Percentiles rank a stretch among this genome's conserved stretches.
Evolutionary conservation across 1,284 basidiomycete species (phyloP).

Genomic region (Papiliotrema fonsecae): DNA sequence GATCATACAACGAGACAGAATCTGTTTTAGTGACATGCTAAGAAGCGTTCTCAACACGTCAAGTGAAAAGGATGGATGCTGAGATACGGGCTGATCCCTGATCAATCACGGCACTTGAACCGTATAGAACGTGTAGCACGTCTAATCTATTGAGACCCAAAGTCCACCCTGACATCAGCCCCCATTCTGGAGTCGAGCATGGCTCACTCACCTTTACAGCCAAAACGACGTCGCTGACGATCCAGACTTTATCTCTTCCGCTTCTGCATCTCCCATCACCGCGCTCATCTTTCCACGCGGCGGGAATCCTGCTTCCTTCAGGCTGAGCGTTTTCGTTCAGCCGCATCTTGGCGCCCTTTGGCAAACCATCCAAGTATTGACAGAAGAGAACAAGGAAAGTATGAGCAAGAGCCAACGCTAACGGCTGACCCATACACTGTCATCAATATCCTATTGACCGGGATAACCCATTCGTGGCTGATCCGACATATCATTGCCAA

Average conservation of each 20-base stretch:
- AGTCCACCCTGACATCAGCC: slow-evolving; percentile 13
- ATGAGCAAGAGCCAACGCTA: slow-evolving; percentile 27
- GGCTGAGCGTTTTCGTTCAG: slow-evolving; percentile 17
- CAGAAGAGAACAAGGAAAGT: slow-evolving; percentile 27
- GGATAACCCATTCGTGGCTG: too few species aligned
- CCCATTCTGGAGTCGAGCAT: neutral
- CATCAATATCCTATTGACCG: neutral
- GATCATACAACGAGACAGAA: too few species aligned
- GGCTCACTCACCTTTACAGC: slow-evolving; percentile 36
- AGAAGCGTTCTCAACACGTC: too few species aligned
- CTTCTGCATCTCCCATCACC: slow-evolving; percentile 25
- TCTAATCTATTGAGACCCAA: slow-evolving; percentile 15
- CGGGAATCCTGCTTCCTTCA: slow-evolving; percentile 17
- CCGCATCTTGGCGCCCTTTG: neutral
- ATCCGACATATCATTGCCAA: neutral
- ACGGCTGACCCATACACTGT: slow-evolving; percentile 36
- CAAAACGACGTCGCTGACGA: slow-evolving; percentile 31
- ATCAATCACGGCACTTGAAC: too few species aligned
- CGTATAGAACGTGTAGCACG: too few species aligned
- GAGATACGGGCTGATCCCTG: too few species aligned
- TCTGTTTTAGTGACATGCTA: too few species aligned
- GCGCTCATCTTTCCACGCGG: slow-evolving; percentile 16
- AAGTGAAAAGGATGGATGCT: too few species aligned
- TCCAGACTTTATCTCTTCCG: slow-evolving; percentile 32
- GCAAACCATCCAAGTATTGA: slow-evolving; percentile 14